These are phyloP conservation scores for Endogone sp. DNA, from an alignment of 192 early-diverging fungal genomes.

Conservation along the genomic window DNA sequence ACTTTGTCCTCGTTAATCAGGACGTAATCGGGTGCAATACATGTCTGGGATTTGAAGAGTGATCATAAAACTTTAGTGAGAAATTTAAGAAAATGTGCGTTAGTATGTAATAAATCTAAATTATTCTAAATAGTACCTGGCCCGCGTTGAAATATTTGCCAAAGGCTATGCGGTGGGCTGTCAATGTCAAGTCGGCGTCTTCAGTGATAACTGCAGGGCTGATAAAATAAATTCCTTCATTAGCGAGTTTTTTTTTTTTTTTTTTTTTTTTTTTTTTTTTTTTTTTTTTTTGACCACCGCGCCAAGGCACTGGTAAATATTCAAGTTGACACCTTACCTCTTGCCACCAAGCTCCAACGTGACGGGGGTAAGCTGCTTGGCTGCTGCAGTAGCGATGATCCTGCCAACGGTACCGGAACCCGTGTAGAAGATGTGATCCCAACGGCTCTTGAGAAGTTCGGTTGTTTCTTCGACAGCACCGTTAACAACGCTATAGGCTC, in stretches of 20 bases:
- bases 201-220: constrained; percentile 56
- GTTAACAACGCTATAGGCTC: constrained; percentile 62
- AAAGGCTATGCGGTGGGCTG: constrained; percentile 72
- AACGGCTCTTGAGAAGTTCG: constrained; percentile 58
- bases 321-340: constrained; percentile 14
- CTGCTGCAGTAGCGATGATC: constrained; percentile 73
- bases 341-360: constrained; percentile 92
- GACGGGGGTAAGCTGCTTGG: constrained; percentile 73
- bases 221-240: background rate
- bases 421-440: constrained; percentile 90
- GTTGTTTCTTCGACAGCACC: constrained; percentile 77
- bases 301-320: too few species aligned
- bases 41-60: constrained; percentile 51
- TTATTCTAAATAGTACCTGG: constrained; percentile 42
- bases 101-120: too few species aligned
- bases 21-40: constrained; percentile 86
- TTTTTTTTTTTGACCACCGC: too few species aligned
- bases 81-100: constrained; percentile 4
- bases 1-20: constrained; percentile 59
- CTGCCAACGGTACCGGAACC: constrained; percentile 73
- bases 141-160: constrained; percentile 80
- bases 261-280: too few species aligned
- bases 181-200: constrained; percentile 48
- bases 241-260: too few species aligned
- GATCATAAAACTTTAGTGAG: too few species aligned